Evolutionary conservation across 768 basidiomycete genomes (phyloP).

Genomic region (Amanita muscaria): DNA sequence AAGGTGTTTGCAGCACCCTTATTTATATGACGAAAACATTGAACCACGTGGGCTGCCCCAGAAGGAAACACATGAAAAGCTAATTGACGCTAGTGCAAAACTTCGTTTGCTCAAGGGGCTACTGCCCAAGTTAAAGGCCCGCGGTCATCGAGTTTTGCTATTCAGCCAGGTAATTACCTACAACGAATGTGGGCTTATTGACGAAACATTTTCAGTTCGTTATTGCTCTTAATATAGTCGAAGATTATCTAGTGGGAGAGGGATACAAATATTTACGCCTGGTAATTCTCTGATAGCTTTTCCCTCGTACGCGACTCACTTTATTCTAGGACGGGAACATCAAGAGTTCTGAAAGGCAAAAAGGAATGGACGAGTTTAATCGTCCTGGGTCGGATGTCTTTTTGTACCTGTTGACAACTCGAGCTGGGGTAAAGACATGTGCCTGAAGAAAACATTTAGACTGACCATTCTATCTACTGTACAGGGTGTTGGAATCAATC

Average conservation of each 20-base stretch:
- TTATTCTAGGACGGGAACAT: constrained; percentile 75
- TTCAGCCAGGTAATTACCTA: constrained; percentile 69
- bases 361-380: constrained; percentile 94
- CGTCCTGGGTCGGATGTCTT: constrained; percentile 79
- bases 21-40: constrained; percentile 71
- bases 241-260: constrained; percentile 84
- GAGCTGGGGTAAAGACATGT: constrained; percentile 57
- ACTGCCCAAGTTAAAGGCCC: constrained; percentile 74
- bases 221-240: constrained; percentile 77
- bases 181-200: neutral
- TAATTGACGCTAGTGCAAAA: constrained; percentile 83
- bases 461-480: neutral
- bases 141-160: constrained; percentile 81
- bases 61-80: constrained; percentile 62
- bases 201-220: constrained; percentile 53
- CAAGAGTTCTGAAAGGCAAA: constrained; percentile 78
- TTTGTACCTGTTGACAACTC: constrained; percentile 85
- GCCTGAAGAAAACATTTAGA: neutral
- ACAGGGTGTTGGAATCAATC: constrained; percentile 84
- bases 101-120: constrained; percentile 67
- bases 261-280: constrained; percentile 71
- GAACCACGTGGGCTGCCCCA: constrained; percentile 57
- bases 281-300: constrained; percentile 25
- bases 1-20: constrained; percentile 89
- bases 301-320: neutral